These are phyloP conservation scores for Crithidia fasciculata DNA, from an alignment of 208 protist species.

Conservation along the genomic window DNA sequence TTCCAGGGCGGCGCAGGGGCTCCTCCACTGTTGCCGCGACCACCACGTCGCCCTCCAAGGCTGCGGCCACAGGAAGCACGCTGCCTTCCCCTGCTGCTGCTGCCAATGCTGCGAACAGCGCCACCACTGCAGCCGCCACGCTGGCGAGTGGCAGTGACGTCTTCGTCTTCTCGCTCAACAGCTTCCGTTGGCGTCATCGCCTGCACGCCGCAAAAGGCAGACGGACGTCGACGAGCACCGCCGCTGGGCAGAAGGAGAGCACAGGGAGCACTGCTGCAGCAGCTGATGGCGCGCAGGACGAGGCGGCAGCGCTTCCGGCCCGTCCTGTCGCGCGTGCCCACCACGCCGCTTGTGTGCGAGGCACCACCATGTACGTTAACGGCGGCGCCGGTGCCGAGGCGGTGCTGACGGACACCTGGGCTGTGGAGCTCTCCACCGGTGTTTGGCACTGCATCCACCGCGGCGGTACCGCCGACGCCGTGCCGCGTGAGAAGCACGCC, in stretches of 20 bases:
- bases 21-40: background rate
- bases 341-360: conserved; percentile 71
- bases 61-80: background rate
- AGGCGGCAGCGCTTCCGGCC: background rate
- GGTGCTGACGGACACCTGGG: conserved; percentile 76
- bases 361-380: conserved; percentile 71
- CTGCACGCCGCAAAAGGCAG: conserved; percentile 11
- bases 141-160: conserved; percentile 20
- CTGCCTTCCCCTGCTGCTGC: background rate
- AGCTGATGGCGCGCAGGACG: background rate
- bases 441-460: conserved; percentile 67
- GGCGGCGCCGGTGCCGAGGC: conserved; percentile 50
- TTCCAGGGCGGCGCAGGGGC: conserved; percentile 12
- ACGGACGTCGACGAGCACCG: background rate
- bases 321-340: conserved; percentile 45
- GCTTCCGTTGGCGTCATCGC: conserved; percentile 47
- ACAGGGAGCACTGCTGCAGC: background rate
- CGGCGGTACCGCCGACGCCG: conserved; percentile 61
- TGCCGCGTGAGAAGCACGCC: conserved; percentile 71
- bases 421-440: conserved; percentile 53
- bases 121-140: conserved; percentile 19
- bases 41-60: conserved; percentile 3
- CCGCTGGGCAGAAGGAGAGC: background rate
- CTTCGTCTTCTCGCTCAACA: conserved; percentile 66
- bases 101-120: background rate